Base-by-base conservation (phyloP, 2,329 filamentous ascomycete genomes). In the Penicillium sp. region DNA sequence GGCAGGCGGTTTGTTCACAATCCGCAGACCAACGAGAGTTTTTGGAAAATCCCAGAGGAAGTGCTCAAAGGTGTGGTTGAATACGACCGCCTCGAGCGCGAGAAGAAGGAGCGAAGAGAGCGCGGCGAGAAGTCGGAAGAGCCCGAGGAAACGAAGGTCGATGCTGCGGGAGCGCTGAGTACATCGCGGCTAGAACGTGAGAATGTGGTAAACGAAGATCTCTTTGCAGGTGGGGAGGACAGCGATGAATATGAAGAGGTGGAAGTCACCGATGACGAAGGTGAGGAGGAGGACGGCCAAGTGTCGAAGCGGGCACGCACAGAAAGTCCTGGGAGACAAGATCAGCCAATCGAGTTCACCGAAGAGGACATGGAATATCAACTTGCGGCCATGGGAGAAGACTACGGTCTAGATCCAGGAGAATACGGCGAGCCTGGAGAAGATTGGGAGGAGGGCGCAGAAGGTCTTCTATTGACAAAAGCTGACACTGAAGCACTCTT, bases 281-380 rank as follows among this genome's bases (percentile, higher is more conserved):
- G 26, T 4, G 52, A 70, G 19, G 81, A 83, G 48, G 82, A 78
- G 48, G 82, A 69, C 84, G 69, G 80, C 83, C 75, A 82, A 85
- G 74, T 76, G 66, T 78, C 73, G 59, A 86, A 81, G 77, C 82
- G 76, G 58, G 79, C 73, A 72, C 83, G 75, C 71, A 87, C 80
- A 38, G 86, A 85, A 63, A 80, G 82, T 45, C 83, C 81, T 77
- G 61, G 81, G 35, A 40, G 61, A 61, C 65, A 79, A 13, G 78
- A 83, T 13, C 77, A 79, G 49, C 79, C 82, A 1, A 79, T 95
- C 7, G 94, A 97, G 70, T 96, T 97, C 70, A 91, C 90, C 58
- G 95, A 98, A 75, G 94, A 93, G 56, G 95, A 99, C 71, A 96
- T 99, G 69, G 93, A 92, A 38, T 93, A 89, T 73, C 95, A 99